phyloP scores from a whole-genome alignment of 1,284 basidiomycete species.

The Cystobasidium slooffiae region DNA sequence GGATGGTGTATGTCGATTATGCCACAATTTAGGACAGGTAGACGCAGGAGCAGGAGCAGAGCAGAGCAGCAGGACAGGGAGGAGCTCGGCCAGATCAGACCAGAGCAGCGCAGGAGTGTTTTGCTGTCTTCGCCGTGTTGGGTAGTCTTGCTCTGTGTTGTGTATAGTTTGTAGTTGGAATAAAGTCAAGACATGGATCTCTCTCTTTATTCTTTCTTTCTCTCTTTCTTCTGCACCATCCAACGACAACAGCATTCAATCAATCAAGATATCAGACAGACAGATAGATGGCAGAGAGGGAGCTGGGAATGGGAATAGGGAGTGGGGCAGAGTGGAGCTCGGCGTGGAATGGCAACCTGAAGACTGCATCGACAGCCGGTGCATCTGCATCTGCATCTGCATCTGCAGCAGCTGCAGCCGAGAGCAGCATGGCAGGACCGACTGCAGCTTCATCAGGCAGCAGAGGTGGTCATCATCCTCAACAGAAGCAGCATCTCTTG shows the following conservation, averaged over 20 bases:
- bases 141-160: neutral
- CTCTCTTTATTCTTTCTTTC: neutral
- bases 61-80: neutral
- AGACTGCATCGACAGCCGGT: neutral
- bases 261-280: neutral
- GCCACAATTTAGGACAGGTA: neutral
- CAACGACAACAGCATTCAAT: neutral
- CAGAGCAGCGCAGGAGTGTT: no score
- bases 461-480: neutral
- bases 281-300: neutral
- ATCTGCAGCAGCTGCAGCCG: conserved; percentile 11
- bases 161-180: neutral
- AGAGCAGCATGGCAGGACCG: neutral
- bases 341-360: conserved; percentile 8
- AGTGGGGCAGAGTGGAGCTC: conserved; percentile 19
- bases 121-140: no score
- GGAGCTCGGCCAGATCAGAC: neutral
- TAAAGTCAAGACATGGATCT: neutral
- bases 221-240: neutral
- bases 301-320: neutral
- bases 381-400: neutral
- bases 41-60: neutral
- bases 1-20: neutral
- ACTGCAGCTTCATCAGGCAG: neutral
- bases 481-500: conserved; percentile 35